Percentiles rank a stretch among this genome's conserved stretches.
phyloP scores from a whole-genome alignment of 2,329 filamentous ascomycete genomes.

The Aureobasidium lini region DNA sequence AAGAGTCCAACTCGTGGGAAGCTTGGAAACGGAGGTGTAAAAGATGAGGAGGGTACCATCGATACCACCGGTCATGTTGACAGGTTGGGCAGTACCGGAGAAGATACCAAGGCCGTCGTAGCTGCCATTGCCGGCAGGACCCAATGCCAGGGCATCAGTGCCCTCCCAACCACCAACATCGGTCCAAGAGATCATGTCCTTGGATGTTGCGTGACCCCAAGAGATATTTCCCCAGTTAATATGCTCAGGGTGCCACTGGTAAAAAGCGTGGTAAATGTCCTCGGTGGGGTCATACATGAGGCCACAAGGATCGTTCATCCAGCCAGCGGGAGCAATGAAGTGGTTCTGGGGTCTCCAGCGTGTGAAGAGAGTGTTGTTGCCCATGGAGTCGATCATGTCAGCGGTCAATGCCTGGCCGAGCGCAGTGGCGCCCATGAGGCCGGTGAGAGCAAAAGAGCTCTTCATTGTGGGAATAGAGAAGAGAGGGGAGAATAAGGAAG shows the following conservation, averaged over 20 bases:
- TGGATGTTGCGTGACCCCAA: conserved; percentile 47
- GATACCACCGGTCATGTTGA: conserved; percentile 39
- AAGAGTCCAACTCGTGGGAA: conserved; percentile 40
- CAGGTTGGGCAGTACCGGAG: conserved; percentile 43
- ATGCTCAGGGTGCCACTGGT: conserved; percentile 45
- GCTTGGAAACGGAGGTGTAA: conserved; percentile 40
- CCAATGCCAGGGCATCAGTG: conserved; percentile 32
- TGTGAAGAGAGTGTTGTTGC: conserved; percentile 43
- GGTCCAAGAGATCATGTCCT: conserved; percentile 40
- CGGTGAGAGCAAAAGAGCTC: conserved; percentile 1
- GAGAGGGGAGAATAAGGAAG: neutral
- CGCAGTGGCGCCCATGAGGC: conserved; percentile 6
- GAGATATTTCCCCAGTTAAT: conserved; percentile 42
- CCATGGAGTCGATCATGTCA: conserved; percentile 26
- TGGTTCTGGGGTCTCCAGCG: conserved; percentile 42
- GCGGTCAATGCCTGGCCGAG: conserved; percentile 21
- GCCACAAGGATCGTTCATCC: conserved; percentile 46
- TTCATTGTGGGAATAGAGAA: neutral
- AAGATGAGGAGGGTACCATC: conserved; percentile 40
- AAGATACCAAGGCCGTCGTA: conserved; percentile 49
- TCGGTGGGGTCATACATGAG: conserved; percentile 43
- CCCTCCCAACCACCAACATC: conserved; percentile 42
- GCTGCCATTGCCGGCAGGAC: conserved; percentile 33
- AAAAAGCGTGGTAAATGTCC: conserved; percentile 46
- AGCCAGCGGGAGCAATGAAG: conserved; percentile 41